Evolutionary conservation across 2,329 filamentous ascomycete genomes (phyloP), one percentile per base, ranked within the genome.

Genomic region (Exutisphaerella laricina): DNA sequence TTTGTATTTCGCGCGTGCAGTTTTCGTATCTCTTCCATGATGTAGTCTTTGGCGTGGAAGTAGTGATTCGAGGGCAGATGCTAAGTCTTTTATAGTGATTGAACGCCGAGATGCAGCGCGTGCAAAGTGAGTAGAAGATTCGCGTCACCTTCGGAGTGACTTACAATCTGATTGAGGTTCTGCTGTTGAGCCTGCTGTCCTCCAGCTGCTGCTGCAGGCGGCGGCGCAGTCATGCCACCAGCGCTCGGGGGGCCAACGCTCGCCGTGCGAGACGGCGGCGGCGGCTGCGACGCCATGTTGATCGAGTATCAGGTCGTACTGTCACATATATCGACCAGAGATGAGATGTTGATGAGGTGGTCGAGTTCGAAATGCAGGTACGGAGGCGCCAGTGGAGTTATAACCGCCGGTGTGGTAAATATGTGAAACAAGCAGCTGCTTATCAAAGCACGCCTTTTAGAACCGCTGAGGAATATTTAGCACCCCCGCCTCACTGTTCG

Each of bases 111-210:
- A n/a, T n/a, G n/a, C 29, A 26, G 28, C 26, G 16, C 26, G 26
- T 20, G 23, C n/a, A 26, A 7, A 23, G 18, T 40, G 20, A 29
- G 21, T 16, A 17, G n/a, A 10, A n/a, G n/a, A 25, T 23, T 23
- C 17, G 14, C 30, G 7, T 33, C 30, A 33, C 30, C 17, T 7
- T 14, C 14, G 4, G 18, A 31, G 21, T 22, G 18, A 73, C 89
- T 77, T 76, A 96, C 90, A 66, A 97, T 97, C 57, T 95, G 88
- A 58, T 97, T 97, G 1, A 96, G 67, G 61, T 96, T 94, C 58
- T 35, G 70, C 29, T 48, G 48, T 34, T 28, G 21, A 17, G 41
- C 25, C 43, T 34, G 23, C 13, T 55, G 66, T 49, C 45, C 65
- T 58, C 50, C 65, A 46, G 74, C 66, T 46, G 73, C 66, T 46